phyloP scores from a whole-genome alignment of 495 filamentous ascomycete species.

The Cercophora samala region DNA sequence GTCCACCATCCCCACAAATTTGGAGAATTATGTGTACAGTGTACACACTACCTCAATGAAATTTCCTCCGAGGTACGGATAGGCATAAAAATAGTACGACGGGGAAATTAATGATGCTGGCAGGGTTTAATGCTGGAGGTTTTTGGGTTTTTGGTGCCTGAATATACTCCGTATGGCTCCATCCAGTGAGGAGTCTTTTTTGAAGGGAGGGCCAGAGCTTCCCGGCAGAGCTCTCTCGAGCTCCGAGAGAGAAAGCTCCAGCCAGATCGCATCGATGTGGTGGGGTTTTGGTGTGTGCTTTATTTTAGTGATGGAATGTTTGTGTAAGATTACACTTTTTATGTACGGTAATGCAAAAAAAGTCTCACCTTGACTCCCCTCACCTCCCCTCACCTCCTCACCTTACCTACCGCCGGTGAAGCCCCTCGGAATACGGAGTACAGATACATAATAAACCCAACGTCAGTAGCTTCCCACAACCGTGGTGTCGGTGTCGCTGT shows the following conservation, averaged over 20 bases:
- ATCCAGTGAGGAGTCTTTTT: background rate
- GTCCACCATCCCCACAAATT: background rate
- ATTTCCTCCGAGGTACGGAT: background rate
- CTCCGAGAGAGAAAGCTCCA: background rate
- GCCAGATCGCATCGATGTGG: background rate
- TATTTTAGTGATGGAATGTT: background rate
- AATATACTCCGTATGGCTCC: background rate
- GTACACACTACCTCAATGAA: too few species aligned
- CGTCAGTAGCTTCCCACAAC: background rate
- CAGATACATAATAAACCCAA: too few species aligned
- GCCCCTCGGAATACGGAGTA: too few species aligned
- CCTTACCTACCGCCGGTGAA: background rate
- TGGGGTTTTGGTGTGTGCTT: background rate
- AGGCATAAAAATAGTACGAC: background rate
- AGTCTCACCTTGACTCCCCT: too few species aligned
- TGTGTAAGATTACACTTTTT: background rate
- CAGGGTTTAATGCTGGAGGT: background rate
- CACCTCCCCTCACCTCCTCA: background rate
- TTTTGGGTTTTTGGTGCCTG: background rate
- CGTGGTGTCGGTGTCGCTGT: background rate
- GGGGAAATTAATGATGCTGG: background rate
- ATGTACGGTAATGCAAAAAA: too few species aligned
- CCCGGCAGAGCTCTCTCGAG: background rate
- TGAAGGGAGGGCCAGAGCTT: background rate
- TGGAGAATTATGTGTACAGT: background rate